Evolutionary conservation across 2,329 filamentous ascomycete genomes (phyloP), one percentile per base, ranked within the genome.

Genomic region (Trichoderma koningii): DNA sequence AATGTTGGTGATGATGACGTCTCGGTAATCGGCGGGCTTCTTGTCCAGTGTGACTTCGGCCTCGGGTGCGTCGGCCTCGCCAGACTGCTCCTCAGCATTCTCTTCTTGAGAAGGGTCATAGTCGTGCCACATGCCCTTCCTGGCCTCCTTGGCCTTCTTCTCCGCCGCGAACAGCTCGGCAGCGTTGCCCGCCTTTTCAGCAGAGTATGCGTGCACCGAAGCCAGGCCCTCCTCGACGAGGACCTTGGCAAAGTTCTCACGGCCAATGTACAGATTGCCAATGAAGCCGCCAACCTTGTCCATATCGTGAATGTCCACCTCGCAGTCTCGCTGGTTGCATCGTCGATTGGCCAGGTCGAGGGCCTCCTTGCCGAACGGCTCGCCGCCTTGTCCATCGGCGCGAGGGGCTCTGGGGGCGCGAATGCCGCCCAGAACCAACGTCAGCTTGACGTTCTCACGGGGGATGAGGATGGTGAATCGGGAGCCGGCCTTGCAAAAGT

Each of bases 251-350:
- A 99, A 96, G 81, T 91, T 98, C 79, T 98, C 94, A 61, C 93
- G 91, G 82, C 93, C 94, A 76, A 99, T 86, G 77, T 93, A 97
- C 26, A 99, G 83, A 15, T 92, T 91, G 63, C 95, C 95, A 70
- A 99, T 98, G 82, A 99, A 99, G 44, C 95, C 95, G 72, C 95
- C 95, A 28, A 95, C 89, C 83, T 97, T 98, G 83, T 99, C 95
- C 70, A 92, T 91, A 72, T 93, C 93, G 76, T 97, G 89, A 21
- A 99, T 90, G 72, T 99, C 93, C 66, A 99, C 91, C 78, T 98
- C 94, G 55, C 95, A 93, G 77, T 99, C 95, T 63, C 95, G 89
- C 81, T 99, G 95, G 82, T 93, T 90, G 79, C 90, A 93, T 65
- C 93, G 87, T 72, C 87, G 89, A 78, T 92, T 93, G 55, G 94